Conservation (phyloP, 2,329 filamentous ascomycete genomes). For the Tolypocladium ovalisporum region DNA sequence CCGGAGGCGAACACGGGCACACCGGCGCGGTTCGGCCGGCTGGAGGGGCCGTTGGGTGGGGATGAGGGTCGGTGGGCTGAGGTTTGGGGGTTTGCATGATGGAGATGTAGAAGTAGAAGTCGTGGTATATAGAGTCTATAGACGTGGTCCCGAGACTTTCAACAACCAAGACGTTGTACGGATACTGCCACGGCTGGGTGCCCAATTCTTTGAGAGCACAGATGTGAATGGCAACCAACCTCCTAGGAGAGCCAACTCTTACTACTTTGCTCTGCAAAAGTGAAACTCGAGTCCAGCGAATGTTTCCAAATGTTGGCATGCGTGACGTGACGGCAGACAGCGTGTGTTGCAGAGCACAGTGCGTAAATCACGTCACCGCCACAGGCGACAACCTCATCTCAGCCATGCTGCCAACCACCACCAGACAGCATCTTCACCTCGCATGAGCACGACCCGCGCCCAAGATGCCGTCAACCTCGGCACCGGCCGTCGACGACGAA, state of each 20-base stretch:
- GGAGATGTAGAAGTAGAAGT: background rate
- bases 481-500: slow-evolving; percentile 16
- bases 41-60: slow-evolving; percentile 49
- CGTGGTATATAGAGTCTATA: too few relatives aligned
- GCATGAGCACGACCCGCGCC: background rate
- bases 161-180: too few relatives aligned
- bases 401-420: background rate
- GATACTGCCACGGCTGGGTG: too few relatives aligned
- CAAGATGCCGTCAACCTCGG: background rate
- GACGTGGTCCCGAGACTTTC: too few relatives aligned
- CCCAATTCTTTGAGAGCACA: too few relatives aligned
- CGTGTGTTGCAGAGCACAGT: background rate
- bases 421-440: background rate
- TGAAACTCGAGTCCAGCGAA: too few relatives aligned
- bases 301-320: too few relatives aligned
- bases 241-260: too few relatives aligned
- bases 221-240: too few relatives aligned
- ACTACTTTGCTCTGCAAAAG: too few relatives aligned
- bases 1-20: slow-evolving; percentile 59
- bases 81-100: slow-evolving; percentile 43
- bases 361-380: background rate
- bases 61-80: slow-evolving; percentile 50
- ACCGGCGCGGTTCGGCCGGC: slow-evolving; percentile 51
- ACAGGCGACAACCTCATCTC: background rate
- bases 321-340: too few relatives aligned